Percentiles rank a stretch among this genome's conserved stretches.
These are phyloP conservation scores for Prunus salicina DNA, from an alignment of 306 rosid species.

Conservation along the genomic window DNA sequence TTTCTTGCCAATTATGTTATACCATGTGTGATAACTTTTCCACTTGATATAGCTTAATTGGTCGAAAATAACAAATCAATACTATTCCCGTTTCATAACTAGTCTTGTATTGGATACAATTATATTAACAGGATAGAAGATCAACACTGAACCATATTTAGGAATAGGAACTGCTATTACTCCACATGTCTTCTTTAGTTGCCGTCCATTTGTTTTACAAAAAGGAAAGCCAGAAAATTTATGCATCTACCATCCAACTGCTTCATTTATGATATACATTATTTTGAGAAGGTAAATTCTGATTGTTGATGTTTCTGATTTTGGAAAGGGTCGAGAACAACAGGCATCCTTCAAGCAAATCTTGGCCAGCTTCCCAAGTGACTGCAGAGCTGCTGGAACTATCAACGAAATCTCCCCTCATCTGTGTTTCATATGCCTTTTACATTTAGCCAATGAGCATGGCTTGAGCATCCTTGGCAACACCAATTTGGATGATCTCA, in stretches of 20 bases:
- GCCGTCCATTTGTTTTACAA: background rate
- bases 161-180: no score
- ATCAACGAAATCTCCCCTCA: constrained; percentile 81
- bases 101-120: background rate
- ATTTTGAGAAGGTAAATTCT: constrained; percentile 12
- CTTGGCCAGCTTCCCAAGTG: constrained; percentile 64
- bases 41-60: no score
- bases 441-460: constrained; percentile 91
- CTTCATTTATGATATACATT: background rate
- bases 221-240: background rate
- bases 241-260: background rate
- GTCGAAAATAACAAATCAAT: fast-evolving
- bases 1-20: fast-evolving
- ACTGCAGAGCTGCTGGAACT: constrained; percentile 69
- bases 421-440: constrained; percentile 87
- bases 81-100: fast-evolving
- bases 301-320: constrained; percentile 7
- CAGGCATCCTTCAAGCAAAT: constrained; percentile 58
- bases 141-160: background rate
- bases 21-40: fast-evolving
- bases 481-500: constrained; percentile 70
- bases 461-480: constrained; percentile 66
- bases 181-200: no score
- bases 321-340: constrained; percentile 48
- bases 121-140: background rate